Evolutionary conservation across 148 eudicot genomes (phyloP), one percentile per base, ranked within the genome.

Genomic region (Vaccinium vitisidaea): DNA sequence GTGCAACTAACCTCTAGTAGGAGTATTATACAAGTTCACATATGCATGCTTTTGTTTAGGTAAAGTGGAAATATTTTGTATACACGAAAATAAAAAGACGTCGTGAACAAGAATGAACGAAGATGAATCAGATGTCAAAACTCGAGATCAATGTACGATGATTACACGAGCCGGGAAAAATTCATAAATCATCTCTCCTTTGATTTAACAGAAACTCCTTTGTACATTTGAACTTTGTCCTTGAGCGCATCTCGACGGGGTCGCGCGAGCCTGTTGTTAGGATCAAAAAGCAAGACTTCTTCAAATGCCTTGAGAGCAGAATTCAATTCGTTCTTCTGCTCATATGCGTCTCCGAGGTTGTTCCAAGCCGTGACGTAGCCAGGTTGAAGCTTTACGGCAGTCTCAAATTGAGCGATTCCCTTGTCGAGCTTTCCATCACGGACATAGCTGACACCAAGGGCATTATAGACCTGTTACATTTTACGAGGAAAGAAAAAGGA

Each of bases 351-450:
- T 54, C 99, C 99, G 3, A 95, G 92, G 90, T 95, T 95, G 91
- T 95, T 95, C 98, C 98, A 94, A 49, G 98, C 98, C 0, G 95
- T 95, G 16, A 95, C 96, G 75, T 95, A 95, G 8, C 98, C 98
- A 4, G 98, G 98, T 88, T 95, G 98, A 59, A 94, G 88, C 90
- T 93, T 95, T 75, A 95, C 98, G 2, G 98, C 98, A 19, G 83
- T 91, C 87, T 94, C 94, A 83, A 95, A 90, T 89, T 94, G 98
- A 23, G 89, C 11, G 16, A 95, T 93, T 50, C 98, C 98, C 88
- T 95, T 95, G 6, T 95, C 98, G 18, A 91, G 88, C 88, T 94
- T 94, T 63, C 86, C 98, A 63, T 95, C 98, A 16, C 92, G 98
- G 67, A 92, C 90, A 61, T 91, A 95, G 53, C 94, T 94, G 27